Conservation (phyloP, 768 basidiomycete genomes). For the Hortiboletus flavorubellus region DNA sequence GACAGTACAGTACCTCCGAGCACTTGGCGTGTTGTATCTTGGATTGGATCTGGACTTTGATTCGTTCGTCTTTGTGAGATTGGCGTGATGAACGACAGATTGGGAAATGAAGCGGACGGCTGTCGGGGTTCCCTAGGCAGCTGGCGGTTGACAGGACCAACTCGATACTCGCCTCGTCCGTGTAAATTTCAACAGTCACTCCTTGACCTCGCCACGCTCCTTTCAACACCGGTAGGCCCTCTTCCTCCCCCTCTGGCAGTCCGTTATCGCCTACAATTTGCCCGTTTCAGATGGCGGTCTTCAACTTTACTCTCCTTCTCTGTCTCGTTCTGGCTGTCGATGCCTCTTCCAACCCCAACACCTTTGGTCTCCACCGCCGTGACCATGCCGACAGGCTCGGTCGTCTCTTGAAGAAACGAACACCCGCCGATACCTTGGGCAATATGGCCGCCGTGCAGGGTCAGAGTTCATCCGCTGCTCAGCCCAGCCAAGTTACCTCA, state of each 20-base stretch:
- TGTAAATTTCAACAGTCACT: conserved; percentile 12
- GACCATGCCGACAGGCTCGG: conserved; percentile 52
- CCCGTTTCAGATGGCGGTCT: conserved; percentile 44
- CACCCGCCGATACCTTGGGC: conserved; percentile 22
- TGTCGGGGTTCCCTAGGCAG: conserved; percentile 12
- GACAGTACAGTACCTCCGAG: background rate
- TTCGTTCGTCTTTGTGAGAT: background rate
- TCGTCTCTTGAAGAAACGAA: conserved; percentile 69
- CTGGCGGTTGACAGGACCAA: conserved; percentile 19
- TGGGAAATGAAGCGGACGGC: conserved; percentile 5
- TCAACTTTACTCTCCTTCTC: conserved; percentile 63
- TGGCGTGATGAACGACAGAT: conserved; percentile 3
- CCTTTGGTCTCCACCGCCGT: conserved; percentile 43
- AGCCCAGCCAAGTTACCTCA: conserved; percentile 16
- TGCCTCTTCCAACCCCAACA: conserved; percentile 45
- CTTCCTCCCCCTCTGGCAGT: background rate
- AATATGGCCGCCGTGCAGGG: background rate
- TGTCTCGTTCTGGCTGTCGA: conserved; percentile 51
- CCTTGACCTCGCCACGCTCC: conserved; percentile 16
- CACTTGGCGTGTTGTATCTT: conserved; percentile 2
- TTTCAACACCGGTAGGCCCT: background rate
- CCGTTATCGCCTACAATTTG: background rate
- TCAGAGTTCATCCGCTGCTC: conserved; percentile 22
- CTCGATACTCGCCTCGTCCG: background rate
- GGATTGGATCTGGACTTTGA: background rate